These are phyloP conservation scores for Pyronema domesticum DNA, from an alignment of 495 filamentous ascomycete species.

Conservation along the genomic window DNA sequence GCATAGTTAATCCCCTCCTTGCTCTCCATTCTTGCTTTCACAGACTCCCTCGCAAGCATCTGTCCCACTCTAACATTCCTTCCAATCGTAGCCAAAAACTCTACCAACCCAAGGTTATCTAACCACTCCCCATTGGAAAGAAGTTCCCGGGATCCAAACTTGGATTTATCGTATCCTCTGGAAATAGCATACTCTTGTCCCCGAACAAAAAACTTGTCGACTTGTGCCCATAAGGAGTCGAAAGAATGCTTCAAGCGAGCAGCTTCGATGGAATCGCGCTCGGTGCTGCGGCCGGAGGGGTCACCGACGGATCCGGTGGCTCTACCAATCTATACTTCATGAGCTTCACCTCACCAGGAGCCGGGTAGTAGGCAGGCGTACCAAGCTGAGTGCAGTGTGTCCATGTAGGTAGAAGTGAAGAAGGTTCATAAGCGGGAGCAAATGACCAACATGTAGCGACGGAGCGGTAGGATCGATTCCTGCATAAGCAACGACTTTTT, in stretches of 20 bases:
- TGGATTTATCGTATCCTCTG: constrained; percentile 43
- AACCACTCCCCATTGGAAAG: constrained; percentile 71
- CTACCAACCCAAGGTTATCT: constrained; percentile 46
- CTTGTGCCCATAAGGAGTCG: constrained; percentile 58
- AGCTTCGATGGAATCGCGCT: constrained; percentile 39
- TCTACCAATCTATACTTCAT: constrained; percentile 45
- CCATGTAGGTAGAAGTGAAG: constrained; percentile 88
- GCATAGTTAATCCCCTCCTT: constrained; percentile 85
- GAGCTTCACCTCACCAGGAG: background rate
- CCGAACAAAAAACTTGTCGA: constrained; percentile 58
- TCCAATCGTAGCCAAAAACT: constrained; percentile 56
- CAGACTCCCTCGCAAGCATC: constrained; percentile 80
- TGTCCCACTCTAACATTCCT: constrained; percentile 54
- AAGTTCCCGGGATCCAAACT: constrained; percentile 45
- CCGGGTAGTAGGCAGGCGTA: constrained; percentile 16
- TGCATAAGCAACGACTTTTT: constrained; percentile 62
- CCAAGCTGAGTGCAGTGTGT: constrained; percentile 50
- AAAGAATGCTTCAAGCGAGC: constrained; percentile 48
- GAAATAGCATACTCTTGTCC: constrained; percentile 43
- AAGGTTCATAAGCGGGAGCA: constrained; percentile 82
- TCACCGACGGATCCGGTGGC: constrained; percentile 78
- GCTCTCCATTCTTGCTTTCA: constrained; percentile 59
- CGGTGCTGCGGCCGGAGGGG: constrained; percentile 56
- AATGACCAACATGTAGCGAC: constrained; percentile 81
- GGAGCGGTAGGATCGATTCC: constrained; percentile 85